These are phyloP conservation scores for Moricandia moricandioides DNA, from an alignment of 345 rosid genomes.

Conservation along the genomic window DNA sequence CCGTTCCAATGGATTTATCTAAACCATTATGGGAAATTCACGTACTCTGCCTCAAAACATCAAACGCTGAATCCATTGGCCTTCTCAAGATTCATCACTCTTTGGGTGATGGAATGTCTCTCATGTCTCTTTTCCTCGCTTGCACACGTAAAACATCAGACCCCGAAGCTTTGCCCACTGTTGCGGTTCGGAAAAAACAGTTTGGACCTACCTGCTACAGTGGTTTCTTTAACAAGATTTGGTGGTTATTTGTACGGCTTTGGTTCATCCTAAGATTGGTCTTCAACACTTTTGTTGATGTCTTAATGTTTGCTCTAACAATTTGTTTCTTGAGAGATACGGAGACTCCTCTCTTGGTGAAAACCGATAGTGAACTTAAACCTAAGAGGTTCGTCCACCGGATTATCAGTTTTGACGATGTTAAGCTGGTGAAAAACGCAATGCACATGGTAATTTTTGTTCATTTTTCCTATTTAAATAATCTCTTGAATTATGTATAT, in stretches of 20 bases:
- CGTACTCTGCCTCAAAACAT: slow-evolving; percentile 51
- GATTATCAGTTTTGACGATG: slow-evolving; percentile 53
- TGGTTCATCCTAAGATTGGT: slow-evolving; percentile 44
- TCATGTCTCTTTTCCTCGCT: slow-evolving; percentile 58
- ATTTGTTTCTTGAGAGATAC: slow-evolving; percentile 48
- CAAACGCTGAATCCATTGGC: slow-evolving; percentile 54
- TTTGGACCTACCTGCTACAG: neutral
- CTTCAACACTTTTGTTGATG: slow-evolving; percentile 56
- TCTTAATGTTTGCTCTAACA: slow-evolving; percentile 43
- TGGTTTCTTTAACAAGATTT: slow-evolving; percentile 26
- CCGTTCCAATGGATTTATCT: slow-evolving; percentile 50
- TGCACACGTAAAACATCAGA: slow-evolving; percentile 53
- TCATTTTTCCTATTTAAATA: neutral
- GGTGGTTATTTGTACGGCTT: slow-evolving; percentile 42
- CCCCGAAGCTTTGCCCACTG: slow-evolving; percentile 59
- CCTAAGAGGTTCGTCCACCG: slow-evolving; percentile 46
- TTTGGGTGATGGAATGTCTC: slow-evolving; percentile 56
- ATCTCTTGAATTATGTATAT: neutral
- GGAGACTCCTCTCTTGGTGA: slow-evolving; percentile 51
- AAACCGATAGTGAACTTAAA: slow-evolving; percentile 13
- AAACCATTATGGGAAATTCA: slow-evolving; percentile 85
- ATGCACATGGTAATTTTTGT: slow-evolving; percentile 31
- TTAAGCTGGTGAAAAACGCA: slow-evolving; percentile 43
- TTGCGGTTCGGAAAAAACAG: slow-evolving; percentile 38
- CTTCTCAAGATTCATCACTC: slow-evolving; percentile 57